Evolutionary conservation across 2,329 filamentous ascomycete genomes (phyloP), one percentile per base, ranked within the genome.

Genomic region (Hymenoscyphus repandus): DNA sequence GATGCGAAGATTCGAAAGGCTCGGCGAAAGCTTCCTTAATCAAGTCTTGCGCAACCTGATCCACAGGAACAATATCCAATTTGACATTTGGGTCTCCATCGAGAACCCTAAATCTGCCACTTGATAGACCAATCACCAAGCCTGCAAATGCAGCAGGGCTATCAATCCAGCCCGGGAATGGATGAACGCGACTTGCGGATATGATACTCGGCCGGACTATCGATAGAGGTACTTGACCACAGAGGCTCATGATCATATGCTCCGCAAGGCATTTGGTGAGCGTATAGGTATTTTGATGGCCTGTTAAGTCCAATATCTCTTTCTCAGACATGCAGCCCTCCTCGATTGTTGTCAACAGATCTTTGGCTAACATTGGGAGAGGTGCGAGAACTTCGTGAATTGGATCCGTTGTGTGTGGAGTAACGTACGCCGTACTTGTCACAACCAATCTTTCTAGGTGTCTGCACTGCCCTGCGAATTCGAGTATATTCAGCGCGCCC

Each of bases 221-320:
- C 2, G 46, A 46, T 31, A 53, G 22, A 4, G 46, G 36, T 13
- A 53, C 18, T 17, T 11, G 6, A 13, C 18, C 36, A 3, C 27
- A 20, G 9, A 36, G 12, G 15, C 49, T 47, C 13, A 27, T 3
- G 13, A 53, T 27, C 12, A 41, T 32, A 30, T 53, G 46, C 31
- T 53, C 51, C 12, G 51, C 41, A 5, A 53, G 22, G n/a, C 51
- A 53, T 30, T 53, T 53, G n/a, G 40, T 53, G 18, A 53, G 36
- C 13, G 46, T 49, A 42, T 49, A 49, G 2, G 51, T 49, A 38
- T 53, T 49, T 13, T 22, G 33, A 34, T 53, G 51, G 15, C 46
- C 46, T 10, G 51, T 53, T n/a, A 46, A 20, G 2, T 22, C 31
- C 9, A 53, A 27, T 2, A 47, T 22, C 13, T 46, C 18, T 27